Conservation (phyloP, 2,329 filamentous ascomycete species). For the Trichoderma brevicompactum region DNA sequence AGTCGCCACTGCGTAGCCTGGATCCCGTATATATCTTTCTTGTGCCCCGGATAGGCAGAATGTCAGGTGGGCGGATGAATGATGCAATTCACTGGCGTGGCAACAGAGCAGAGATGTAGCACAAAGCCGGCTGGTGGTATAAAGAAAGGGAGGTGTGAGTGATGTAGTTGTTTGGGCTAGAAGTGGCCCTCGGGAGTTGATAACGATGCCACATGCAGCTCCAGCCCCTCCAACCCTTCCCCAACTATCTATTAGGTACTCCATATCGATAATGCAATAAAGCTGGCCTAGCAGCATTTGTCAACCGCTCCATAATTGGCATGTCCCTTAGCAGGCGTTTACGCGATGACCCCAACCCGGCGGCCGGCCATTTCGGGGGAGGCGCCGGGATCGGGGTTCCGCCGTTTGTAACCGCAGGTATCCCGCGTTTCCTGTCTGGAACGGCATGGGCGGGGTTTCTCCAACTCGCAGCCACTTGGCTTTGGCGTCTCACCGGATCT, state of each 20-base stretch:
- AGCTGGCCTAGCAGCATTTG: slow-evolving; percentile 20
- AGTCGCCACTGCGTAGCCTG: not conserved
- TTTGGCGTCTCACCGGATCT: too few species aligned
- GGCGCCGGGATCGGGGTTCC: slow-evolving; percentile 29
- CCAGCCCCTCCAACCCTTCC: slow-evolving; percentile 3
- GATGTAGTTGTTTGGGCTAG: not conserved
- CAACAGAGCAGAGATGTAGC: too few species aligned
- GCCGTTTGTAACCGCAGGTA: slow-evolving; percentile 29
- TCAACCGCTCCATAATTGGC: slow-evolving; percentile 21
- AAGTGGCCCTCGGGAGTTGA: not conserved
- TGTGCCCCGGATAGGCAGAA: not conserved
- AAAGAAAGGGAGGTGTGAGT: slow-evolving; percentile 17
- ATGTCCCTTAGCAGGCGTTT: not conserved
- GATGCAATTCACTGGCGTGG: not conserved
- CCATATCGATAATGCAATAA: slow-evolving; percentile 21
- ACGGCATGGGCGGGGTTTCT: too few species aligned
- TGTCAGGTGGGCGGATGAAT: not conserved
- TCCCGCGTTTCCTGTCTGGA: slow-evolving; percentile 13
- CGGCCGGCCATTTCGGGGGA: slow-evolving; percentile 18
- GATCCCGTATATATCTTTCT: not conserved
- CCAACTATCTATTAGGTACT: not conserved
- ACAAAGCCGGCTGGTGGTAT: not conserved
- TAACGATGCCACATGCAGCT: slow-evolving; percentile 16
- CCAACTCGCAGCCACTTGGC: too few species aligned
- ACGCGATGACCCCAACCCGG: slow-evolving; percentile 12